These are phyloP conservation scores for Ganoderma lucidum DNA, from an alignment of 1,284 basidiomycete genomes.

Conservation along the genomic window DNA sequence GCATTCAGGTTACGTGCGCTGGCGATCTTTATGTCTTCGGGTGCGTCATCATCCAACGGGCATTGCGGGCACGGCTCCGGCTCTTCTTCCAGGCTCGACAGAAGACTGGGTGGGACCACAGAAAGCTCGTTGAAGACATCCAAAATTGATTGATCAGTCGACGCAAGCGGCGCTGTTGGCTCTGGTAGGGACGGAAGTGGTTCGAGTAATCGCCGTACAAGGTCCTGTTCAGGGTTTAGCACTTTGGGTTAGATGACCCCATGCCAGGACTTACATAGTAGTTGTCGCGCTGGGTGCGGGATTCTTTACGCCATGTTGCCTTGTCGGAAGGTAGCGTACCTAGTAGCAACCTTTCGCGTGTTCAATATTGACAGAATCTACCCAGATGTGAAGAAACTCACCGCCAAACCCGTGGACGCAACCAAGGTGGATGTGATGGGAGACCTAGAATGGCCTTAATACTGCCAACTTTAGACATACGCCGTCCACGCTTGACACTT, in stretches of 20 bases:
- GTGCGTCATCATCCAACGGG: constrained; percentile 62
- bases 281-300: constrained; percentile 65
- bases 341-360: constrained; percentile 60
- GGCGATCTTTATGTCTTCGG: constrained; percentile 55
- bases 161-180: constrained; percentile 51
- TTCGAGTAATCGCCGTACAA: constrained; percentile 66
- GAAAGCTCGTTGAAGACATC: constrained; percentile 64
- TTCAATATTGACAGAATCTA: constrained; percentile 15
- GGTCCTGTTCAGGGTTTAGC: constrained; percentile 55
- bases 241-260: not conserved
- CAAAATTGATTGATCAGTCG: constrained; percentile 58
- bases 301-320: constrained; percentile 63
- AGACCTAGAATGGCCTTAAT: constrained; percentile 55
- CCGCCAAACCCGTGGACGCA: constrained; percentile 80
- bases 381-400: constrained; percentile 44
- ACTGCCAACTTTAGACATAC: not conserved
- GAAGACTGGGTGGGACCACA: constrained; percentile 61
- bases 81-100: constrained; percentile 58
- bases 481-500: constrained; percentile 25
- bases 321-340: constrained; percentile 67
- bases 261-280: constrained; percentile 67
- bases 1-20: constrained; percentile 61
- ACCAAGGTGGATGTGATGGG: constrained; percentile 74
- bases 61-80: constrained; percentile 54
- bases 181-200: constrained; percentile 59